Base-by-base conservation (phyloP, 345 rosid genomes). In the Geranium brycei region DNA sequence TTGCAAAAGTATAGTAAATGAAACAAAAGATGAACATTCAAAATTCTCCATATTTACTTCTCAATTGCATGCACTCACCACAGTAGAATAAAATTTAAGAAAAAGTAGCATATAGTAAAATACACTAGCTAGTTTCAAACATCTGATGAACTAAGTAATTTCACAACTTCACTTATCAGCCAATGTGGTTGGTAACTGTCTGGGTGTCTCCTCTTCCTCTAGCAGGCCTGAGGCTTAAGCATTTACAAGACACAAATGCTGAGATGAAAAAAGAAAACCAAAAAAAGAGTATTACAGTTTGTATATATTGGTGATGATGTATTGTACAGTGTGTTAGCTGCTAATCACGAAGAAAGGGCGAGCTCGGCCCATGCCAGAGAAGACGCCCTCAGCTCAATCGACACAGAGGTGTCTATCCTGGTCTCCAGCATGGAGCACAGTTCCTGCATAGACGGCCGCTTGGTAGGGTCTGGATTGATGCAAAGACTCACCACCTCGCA, bases 311-410 rank as follows among this genome's bases (percentile, higher is more conserved):
- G 10, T 35, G 41, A 35, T 7, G 41, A 35, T 47, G 53, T 61
- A 72, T 73, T 82, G 72, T 81, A 80, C 77, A 65, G 66, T 67
- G 41, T 71, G 87, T 76, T 78, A 78, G 82, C 75, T 51, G 66
- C 65, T 51, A 59, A 70, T 86, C 76, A 88, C 3, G 97, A 85
- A 51, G 89, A 78, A 63, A 95, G 84, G 0, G 95, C 95, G 12
- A 85, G 88, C 88, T 95, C 99, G 0, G 99, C 97, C 97, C 99
- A 95, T 7, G 97, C 99, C 78, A 90, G 73, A 63, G 97, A 83
- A 28, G 97, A 85, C 5, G 97, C 78, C 81, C 80, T 84, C 35
- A 87, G 80, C 80, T 86, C 97, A 2, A 82, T 73, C 0, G 97
- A 81, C 15, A 85, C 64, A 1, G 96, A 84, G 17, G 89, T 73